Conservation (phyloP, 1,284 basidiomycete species). For the Mycena sp. region DNA sequence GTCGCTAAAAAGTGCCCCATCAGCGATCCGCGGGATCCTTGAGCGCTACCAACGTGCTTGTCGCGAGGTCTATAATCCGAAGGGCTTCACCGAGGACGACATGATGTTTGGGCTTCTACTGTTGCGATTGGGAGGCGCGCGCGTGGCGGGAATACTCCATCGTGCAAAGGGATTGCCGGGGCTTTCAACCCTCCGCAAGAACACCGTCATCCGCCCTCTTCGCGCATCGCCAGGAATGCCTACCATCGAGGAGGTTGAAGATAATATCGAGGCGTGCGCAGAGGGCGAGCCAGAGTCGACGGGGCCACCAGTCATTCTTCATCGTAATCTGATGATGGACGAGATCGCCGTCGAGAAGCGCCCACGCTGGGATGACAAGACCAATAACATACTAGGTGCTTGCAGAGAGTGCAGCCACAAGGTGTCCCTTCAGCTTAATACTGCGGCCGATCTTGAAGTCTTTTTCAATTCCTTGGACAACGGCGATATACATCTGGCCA, state of each 20-base stretch:
- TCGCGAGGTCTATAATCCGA: no score
- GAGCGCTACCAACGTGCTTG: no score
- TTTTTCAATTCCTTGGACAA: conserved; percentile 5
- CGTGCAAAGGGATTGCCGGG: neutral
- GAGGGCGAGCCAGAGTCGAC: neutral
- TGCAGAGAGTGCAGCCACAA: conserved; percentile 36
- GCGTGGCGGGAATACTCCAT: neutral
- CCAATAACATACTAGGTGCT: conserved; percentile 36
- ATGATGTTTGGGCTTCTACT: neutral
- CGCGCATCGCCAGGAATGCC: neutral
- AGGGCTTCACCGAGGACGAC: no score
- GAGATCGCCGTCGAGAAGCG: conserved; percentile 37
- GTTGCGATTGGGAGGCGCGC: neutral
- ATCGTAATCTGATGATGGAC: conserved; percentile 38
- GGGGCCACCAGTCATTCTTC: neutral
- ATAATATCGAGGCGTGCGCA: neutral
- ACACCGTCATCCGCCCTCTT: neutral
- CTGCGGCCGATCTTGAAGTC: neutral
- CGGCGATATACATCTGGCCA: conserved; percentile 30
- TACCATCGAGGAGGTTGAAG: neutral
- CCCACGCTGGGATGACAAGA: conserved; percentile 33
- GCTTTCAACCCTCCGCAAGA: neutral
- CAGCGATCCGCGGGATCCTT: no score
- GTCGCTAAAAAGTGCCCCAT: no score
- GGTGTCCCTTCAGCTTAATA: conserved; percentile 27